Base-by-base conservation (phyloP, 1,284 basidiomycete genomes). In the Irpex rosettiformis region DNA sequence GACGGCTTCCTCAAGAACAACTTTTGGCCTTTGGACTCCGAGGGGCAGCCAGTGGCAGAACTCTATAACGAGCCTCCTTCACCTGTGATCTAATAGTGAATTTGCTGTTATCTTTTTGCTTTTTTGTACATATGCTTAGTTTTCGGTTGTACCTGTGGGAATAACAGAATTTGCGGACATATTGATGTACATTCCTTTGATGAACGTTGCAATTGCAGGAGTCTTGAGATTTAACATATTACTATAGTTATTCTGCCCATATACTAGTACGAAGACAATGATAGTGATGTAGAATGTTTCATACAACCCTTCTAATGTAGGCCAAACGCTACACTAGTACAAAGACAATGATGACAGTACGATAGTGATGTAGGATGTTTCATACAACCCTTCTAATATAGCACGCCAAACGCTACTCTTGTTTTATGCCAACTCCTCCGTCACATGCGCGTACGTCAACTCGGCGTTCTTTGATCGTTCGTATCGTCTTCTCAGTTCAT, bases 401-500 rank as follows among this genome's bases (percentile, higher is more conserved):
- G 22, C 45, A 8, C 22, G 13, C 45, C 7, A 5, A 18, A 10
- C 4, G 33, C 33, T 4, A 16, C 33, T 40, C 51, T 16, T 25
- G 16, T 16, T 27, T 33, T 66, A 81, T 54, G 77, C 80, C 62
- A 81, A 72, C 64, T 81, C 74, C 57, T 78, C 78, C 60, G 73
- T 71, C 2, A 62, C 65, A 13, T 64, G 62, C 25, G 67, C 67
- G 54, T 72, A 79, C 33, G 73, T 74, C 62, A 71, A 64, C 22
- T 72, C 67, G 18, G 70, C 74, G 51, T 74, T 75, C 58, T 77
- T 64, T 63, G 75, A 74, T 21, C 88, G 74, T 73, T 98, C 96
- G 68, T 86, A 96, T 62, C 80, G 75, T 67, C 96, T 77, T 67
- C 96, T 77, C 27, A 75, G 82, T 75, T 98, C 94, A 71, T 98